Percentiles rank a stretch among this genome's conserved stretches.
Evolutionary conservation across 495 filamentous ascomycete species (phyloP).

Genomic region (Penicillium dipodomyicola): DNA sequence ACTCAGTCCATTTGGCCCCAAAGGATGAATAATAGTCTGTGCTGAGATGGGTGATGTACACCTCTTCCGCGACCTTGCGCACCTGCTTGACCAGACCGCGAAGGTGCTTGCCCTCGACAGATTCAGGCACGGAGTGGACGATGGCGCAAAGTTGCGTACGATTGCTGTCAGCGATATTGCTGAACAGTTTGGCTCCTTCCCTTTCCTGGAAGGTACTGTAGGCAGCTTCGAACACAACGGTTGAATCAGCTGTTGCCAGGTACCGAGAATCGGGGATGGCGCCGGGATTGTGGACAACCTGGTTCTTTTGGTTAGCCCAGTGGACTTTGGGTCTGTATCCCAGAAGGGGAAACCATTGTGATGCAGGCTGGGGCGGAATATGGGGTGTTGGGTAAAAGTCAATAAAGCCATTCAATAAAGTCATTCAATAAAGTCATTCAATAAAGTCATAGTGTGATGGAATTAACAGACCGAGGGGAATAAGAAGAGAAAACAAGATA

Average conservation of each 20-base stretch:
- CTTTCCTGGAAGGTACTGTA: constrained; percentile 44
- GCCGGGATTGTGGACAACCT: constrained; percentile 53
- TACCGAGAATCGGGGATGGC: constrained; percentile 46
- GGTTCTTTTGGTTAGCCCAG: constrained; percentile 16
- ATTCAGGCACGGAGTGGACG: constrained; percentile 44
- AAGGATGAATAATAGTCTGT: constrained; percentile 48
- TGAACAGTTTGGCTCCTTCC: constrained; percentile 33
- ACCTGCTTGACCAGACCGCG: constrained; percentile 37
- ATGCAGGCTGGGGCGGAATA: constrained; percentile 2
- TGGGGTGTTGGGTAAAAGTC: background rate
- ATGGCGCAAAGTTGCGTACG: constrained; percentile 39
- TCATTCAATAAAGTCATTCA: no score
- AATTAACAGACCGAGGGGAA: background rate
- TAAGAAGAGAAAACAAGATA: background rate
- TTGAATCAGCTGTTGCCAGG: constrained; percentile 40
- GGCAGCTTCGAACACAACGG: constrained; percentile 48
- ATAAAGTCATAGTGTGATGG: constrained; percentile 5
- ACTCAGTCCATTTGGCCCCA: constrained; percentile 40
- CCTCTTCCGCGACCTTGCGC: constrained; percentile 37
- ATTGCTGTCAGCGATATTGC: constrained; percentile 33
- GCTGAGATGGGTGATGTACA: constrained; percentile 46
- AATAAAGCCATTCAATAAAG: no score
- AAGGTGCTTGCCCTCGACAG: constrained; percentile 30
- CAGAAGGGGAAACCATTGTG: constrained; percentile 11
- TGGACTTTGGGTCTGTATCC: constrained; percentile 21